phyloP scores from a whole-genome alignment of 2,329 filamentous ascomycete species.

The Pyrenochaeta sp. region DNA sequence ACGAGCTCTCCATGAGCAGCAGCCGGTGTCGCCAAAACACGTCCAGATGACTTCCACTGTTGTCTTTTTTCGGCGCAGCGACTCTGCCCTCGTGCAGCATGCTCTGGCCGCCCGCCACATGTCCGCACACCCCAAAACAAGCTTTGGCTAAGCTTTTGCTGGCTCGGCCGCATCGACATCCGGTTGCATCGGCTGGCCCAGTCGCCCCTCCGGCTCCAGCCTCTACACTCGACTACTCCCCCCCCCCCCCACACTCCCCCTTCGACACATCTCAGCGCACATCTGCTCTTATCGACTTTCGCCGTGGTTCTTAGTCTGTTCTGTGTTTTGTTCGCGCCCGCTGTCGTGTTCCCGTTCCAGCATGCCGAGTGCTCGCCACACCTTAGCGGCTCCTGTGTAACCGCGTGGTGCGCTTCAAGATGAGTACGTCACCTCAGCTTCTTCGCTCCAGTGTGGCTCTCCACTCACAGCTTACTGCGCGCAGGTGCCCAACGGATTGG shows the following conservation, averaged over 20 bases:
- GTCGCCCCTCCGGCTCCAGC: constrained; percentile 35
- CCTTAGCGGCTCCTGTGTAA: constrained; percentile 19
- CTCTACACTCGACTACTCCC: constrained; percentile 12
- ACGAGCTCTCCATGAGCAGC: no score
- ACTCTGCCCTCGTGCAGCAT: no score
- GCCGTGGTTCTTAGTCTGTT: neutral
- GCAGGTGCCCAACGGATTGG: constrained; percentile 46
- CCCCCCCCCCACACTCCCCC: constrained; percentile 2
- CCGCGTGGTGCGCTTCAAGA: constrained; percentile 32
- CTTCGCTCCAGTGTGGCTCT: constrained; percentile 5
- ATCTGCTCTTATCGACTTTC: constrained; percentile 1
- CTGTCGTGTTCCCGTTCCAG: constrained; percentile 6
- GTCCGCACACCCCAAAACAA: constrained; percentile 22
- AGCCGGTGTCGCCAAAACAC: no score
- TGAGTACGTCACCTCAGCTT: constrained; percentile 49
- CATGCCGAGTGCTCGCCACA: constrained; percentile 23
- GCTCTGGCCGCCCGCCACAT: no score
- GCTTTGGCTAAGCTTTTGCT: constrained; percentile 37
- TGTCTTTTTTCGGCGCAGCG: no score
- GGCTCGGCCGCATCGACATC: constrained; percentile 14
- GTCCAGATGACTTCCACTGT: no score
- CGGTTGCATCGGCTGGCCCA: constrained; percentile 1
- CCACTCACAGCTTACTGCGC: constrained; percentile 9
- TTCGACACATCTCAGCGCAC: constrained; percentile 4
- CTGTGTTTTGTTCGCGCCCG: neutral